phyloP scores from a whole-genome alignment of 2,329 filamentous ascomycete species.

The Cercospora sp. region DNA sequence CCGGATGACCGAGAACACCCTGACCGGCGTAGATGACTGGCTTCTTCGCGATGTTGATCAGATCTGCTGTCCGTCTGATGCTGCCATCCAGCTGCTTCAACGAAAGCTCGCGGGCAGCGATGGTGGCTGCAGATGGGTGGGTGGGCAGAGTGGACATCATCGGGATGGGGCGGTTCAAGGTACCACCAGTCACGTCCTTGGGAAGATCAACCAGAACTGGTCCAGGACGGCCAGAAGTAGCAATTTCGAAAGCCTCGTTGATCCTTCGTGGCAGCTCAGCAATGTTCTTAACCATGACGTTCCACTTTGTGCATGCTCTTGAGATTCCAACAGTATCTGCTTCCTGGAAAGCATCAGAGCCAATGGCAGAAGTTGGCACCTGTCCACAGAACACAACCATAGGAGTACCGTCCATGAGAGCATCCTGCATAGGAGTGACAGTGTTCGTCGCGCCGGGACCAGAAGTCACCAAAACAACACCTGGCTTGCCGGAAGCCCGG shows the following conservation, averaged over 20 bases:
- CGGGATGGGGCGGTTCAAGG: slow-evolving; percentile 81
- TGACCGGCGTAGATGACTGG: slow-evolving; percentile 94
- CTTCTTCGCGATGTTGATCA: slow-evolving; percentile 89
- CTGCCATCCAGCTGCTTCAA: slow-evolving; percentile 71
- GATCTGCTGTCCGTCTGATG: slow-evolving; percentile 72
- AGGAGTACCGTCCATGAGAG: slow-evolving; percentile 89
- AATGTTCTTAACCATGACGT: slow-evolving; percentile 95
- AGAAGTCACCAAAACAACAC: slow-evolving; percentile 94
- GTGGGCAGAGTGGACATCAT: slow-evolving; percentile 70
- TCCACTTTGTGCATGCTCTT: slow-evolving; percentile 96
- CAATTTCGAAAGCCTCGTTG: slow-evolving; percentile 98
- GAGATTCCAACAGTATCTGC: slow-evolving; percentile 93
- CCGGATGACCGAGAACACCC: slow-evolving; percentile 76
- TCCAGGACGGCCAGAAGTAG: slow-evolving; percentile 87
- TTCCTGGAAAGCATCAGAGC: slow-evolving; percentile 95
- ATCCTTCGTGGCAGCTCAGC: slow-evolving; percentile 90
- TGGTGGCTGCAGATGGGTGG: slow-evolving; percentile 81
- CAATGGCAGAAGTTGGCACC: slow-evolving; percentile 85
- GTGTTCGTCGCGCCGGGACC: slow-evolving; percentile 96
- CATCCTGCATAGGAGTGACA: slow-evolving; percentile 94
- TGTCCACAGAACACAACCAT: slow-evolving; percentile 96
- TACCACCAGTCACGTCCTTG: slow-evolving; percentile 89
- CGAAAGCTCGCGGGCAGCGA: slow-evolving; percentile 73
- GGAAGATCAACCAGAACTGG: slow-evolving; percentile 94
- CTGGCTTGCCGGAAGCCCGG: slow-evolving; percentile 86